Percentiles rank a stretch among this genome's conserved stretches.
These are phyloP conservation scores for Ustilago hordei DNA, from an alignment of 1,284 basidiomycete genomes.

Conservation along the genomic window DNA sequence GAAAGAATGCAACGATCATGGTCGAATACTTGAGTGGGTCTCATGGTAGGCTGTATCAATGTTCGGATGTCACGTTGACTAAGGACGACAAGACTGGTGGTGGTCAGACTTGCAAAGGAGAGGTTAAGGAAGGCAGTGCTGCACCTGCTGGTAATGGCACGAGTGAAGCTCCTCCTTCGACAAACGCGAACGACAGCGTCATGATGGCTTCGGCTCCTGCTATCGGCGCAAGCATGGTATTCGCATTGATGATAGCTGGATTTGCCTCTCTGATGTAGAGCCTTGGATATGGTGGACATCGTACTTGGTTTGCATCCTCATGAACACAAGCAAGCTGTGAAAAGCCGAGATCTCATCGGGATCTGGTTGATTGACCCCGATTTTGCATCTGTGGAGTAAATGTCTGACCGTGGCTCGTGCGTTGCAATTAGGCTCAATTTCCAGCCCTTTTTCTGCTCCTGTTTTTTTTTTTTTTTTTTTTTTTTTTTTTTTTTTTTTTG, in stretches of 20 bases:
- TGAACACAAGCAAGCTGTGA: too few species aligned
- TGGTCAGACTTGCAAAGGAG: conserved; percentile 35
- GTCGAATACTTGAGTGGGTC: conserved; percentile 45
- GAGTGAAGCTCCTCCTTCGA: not conserved
- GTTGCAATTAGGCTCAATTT: not conserved
- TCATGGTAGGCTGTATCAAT: conserved; percentile 51
- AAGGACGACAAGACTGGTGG: conserved; percentile 16
- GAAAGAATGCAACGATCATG: conserved; percentile 44
- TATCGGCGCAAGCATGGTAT: not conserved
- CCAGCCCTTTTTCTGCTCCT: not conserved
- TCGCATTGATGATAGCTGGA: too few species aligned
- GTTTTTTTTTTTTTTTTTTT: not conserved
- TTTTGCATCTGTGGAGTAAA: not conserved
- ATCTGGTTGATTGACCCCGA: not conserved
- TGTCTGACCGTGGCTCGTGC: not conserved
- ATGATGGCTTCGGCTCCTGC: not conserved
- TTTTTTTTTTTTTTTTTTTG: not conserved
- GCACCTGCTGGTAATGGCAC: conserved; percentile 1
- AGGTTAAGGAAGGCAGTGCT: conserved; percentile 13
- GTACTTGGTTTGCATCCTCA: too few species aligned
- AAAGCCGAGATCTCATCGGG: not conserved
- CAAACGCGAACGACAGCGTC: not conserved
- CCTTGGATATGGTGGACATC: too few species aligned
- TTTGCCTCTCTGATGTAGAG: too few species aligned
- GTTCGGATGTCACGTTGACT: conserved; percentile 40